Base-by-base conservation (phyloP, 768 basidiomycete genomes). In the Lentinula aciculospora region DNA sequence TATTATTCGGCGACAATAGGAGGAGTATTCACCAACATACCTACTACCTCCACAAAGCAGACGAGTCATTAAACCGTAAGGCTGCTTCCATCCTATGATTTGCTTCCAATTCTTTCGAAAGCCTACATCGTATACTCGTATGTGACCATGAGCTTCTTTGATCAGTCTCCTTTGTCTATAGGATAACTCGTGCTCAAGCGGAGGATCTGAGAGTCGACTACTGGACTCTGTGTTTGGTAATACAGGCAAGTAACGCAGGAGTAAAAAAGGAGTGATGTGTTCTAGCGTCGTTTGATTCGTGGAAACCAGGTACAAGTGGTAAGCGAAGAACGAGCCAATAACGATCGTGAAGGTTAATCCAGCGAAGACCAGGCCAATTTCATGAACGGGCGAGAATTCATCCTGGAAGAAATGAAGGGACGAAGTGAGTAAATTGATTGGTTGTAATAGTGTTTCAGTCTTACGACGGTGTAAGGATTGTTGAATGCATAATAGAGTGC, bases 251-350 rank as follows among this genome's bases (percentile, higher is more conserved):
- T 89, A 72, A 56, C 86, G 82, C 51, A 94, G 75, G 13, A 93
- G 75, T 27, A 88, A 68, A 68, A 88, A 92, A 1, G 89, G 89
- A 0, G 89, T 83, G 37, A 92, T 76, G 57, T 83, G 77, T 66
- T 93, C 91, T 21, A 92, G 61, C 0, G 91, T 93, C n/a, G 91
- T 92, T 72, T 92, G 89, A 66, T 93, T 93, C 27, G 86, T 91
- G 88, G 79, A 78, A 44, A 86, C 80, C 42, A 94, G 82, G 66
- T 91, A 92, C 40, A 88, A 63, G 67, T 94, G 91, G 63, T 90
- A 94, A 49, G 72, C 67, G 31, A 84, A 78, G 70, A 94, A 94
- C 17, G 89, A 83, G 25, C 90, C 92, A 51, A 93, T 74, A 55
- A 88, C 79, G 28, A 89, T 70, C 6, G 80, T 65, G 62, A 91